These are phyloP conservation scores for Linnemannia exigua DNA, from an alignment of 192 early-diverging fungal species.

Conservation along the genomic window DNA sequence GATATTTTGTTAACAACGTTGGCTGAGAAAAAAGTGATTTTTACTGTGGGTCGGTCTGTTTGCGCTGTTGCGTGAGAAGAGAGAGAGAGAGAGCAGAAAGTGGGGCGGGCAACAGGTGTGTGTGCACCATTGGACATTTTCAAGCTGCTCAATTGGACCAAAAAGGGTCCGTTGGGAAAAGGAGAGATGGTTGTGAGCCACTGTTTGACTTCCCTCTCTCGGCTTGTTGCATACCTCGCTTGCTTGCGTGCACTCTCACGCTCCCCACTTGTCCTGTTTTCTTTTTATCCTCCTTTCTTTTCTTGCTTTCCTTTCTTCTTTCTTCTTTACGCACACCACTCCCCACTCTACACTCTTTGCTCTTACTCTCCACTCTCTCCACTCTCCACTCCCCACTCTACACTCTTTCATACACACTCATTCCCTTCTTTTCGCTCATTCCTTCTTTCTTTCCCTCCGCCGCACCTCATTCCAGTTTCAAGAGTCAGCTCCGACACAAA, in stretches of 20 bases:
- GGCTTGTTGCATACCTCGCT: no score
- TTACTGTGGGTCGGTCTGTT: no score
- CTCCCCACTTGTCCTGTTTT: no score
- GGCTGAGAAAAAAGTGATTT: no score
- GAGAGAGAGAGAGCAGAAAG: neutral
- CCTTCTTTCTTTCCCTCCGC: neutral
- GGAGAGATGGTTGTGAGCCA: neutral
- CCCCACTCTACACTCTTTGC: slow-evolving; percentile 1
- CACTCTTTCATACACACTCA: neutral
- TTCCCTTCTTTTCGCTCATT: neutral
- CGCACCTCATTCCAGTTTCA: neutral
- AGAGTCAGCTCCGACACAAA: neutral
- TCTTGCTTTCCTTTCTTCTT: neutral
- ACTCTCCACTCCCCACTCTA: neutral
- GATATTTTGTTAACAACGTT: no score
- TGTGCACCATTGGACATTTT: neutral
- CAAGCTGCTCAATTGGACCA: neutral
- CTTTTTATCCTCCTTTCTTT: neutral
- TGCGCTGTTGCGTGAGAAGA: neutral
- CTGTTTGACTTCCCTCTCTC: neutral
- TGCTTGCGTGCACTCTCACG: neutral
- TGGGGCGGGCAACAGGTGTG: neutral
- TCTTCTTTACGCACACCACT: neutral
- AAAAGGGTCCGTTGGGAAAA: neutral
- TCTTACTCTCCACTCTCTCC: slow-evolving; percentile 13